phyloP scores from a whole-genome alignment of 192 early-diverging fungal species.

The Oehlia diaphana region DNA sequence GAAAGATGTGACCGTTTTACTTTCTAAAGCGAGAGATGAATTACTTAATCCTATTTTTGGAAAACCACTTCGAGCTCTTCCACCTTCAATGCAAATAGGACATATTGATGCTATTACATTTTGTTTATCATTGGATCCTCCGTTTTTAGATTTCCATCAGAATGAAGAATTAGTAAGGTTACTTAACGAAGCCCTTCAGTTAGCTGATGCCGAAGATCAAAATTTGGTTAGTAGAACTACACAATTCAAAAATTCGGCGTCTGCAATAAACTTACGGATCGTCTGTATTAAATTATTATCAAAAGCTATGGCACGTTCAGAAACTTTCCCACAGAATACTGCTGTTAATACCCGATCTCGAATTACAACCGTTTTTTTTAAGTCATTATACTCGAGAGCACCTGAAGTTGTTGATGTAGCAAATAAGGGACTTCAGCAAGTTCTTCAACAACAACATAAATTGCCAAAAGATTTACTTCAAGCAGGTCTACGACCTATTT shows the following conservation, averaged over 20 bases:
- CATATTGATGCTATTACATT: conserved; percentile 99
- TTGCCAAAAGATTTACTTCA: conserved; percentile 94
- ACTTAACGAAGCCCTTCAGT: conserved; percentile 85
- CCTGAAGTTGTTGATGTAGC: conserved; percentile 95
- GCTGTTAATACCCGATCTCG: conserved; percentile 79
- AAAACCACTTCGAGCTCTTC: conserved; percentile 93
- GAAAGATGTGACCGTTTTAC: conserved; percentile 79
- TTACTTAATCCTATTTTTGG: conserved; percentile 92
- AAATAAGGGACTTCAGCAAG: conserved; percentile 84
- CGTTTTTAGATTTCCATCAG: conserved; percentile 72
- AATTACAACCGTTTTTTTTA: conserved; percentile 98
- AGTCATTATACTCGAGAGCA: conserved; percentile 93
- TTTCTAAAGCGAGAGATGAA: conserved; percentile 80
- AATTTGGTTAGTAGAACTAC: conserved; percentile 82
- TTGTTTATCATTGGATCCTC: conserved; percentile 84
- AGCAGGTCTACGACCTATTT: conserved; percentile 91
- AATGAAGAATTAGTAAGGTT: conserved; percentile 90
- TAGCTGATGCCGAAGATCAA: conserved; percentile 98
- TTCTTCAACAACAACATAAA: conserved; percentile 80
- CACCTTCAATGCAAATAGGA: conserved; percentile 97
- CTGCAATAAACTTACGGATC: conserved; percentile 85
- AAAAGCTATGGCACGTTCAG: conserved; percentile 87
- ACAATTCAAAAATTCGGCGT: conserved; percentile 78
- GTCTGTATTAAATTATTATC: conserved; percentile 97
- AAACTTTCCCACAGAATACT: conserved; percentile 65